Evolutionary conservation across 1,284 basidiomycete genomes (phyloP).

Genomic region (Ustilago esculenta): DNA sequence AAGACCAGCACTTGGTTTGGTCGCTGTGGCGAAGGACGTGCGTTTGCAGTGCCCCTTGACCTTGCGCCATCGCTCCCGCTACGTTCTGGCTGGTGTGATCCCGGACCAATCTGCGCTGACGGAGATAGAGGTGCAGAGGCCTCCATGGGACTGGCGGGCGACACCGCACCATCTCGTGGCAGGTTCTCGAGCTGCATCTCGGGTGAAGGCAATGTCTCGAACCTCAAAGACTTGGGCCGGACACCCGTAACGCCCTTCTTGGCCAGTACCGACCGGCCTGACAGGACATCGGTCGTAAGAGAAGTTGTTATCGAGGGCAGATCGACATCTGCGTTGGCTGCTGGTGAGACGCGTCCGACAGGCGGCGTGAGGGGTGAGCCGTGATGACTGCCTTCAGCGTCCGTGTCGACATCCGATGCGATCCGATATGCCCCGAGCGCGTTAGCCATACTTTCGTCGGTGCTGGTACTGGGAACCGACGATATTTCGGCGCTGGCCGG

Average conservation of each 20-base stretch:
- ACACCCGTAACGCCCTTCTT: conserved; percentile 12
- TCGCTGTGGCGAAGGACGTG: conserved; percentile 24
- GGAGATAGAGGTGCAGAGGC: conserved; percentile 5
- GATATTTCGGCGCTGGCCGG: conserved; percentile 38
- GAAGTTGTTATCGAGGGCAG: conserved; percentile 1
- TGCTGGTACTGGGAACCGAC: conserved; percentile 28
- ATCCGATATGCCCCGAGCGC: conserved; percentile 14
- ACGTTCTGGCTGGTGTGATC: conserved; percentile 2
- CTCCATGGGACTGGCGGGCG: conserved; percentile 14
- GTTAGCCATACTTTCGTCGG: conserved; percentile 30
- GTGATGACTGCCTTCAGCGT: conserved; percentile 13
- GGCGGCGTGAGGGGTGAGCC: conserved; percentile 39
- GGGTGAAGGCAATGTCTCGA: conserved; percentile 26
- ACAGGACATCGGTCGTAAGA: neutral
- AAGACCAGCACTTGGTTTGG: conserved; percentile 15
- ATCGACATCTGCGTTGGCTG: conserved; percentile 1
- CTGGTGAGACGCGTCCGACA: conserved; percentile 8
- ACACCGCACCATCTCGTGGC: conserved; percentile 8
- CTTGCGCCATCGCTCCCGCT: conserved; percentile 9
- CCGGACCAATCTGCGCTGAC: neutral
- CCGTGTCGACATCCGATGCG: conserved; percentile 18
- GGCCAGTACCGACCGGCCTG: conserved; percentile 15
- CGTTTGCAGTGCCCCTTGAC: conserved; percentile 8
- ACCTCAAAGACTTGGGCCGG: conserved; percentile 46
- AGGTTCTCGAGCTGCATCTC: conserved; percentile 5